A percentile compares a stretch with the other conserved stretches of the same genome.
phyloP scores from a whole-genome alignment of 192 early-diverging fungal genomes.

The Coemansia sp. region DNA sequence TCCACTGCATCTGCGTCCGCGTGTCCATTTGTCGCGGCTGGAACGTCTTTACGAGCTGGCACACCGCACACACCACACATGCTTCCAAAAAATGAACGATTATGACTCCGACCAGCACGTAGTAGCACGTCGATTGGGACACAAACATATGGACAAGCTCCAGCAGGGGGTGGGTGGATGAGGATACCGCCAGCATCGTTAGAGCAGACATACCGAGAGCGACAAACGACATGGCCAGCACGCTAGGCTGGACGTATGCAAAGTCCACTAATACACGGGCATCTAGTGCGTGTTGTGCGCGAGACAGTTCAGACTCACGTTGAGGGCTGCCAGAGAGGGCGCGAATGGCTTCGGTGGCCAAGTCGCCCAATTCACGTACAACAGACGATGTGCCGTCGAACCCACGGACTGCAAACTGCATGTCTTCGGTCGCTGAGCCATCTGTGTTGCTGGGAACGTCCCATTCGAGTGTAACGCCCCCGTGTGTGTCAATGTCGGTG shows the following conservation, averaged over 20 bases:
- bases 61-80: conserved; percentile 29
- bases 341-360: conserved; percentile 30
- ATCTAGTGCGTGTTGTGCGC: conserved; percentile 22
- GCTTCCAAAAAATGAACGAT: conserved; percentile 27
- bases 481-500: conserved; percentile 25
- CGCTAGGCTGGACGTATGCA: conserved; percentile 18
- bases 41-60: conserved; percentile 45
- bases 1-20: conserved; percentile 39
- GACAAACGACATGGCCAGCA: conserved; percentile 14
- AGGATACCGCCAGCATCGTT: conserved; percentile 15
- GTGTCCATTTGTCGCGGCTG: conserved; percentile 47
- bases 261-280: conserved; percentile 25
- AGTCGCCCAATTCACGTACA: conserved; percentile 31
- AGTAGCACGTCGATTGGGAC: conserved; percentile 23
- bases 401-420: conserved; percentile 42
- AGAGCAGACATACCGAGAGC: conserved; percentile 3
- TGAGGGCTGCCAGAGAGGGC: conserved; percentile 13
- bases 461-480: conserved; percentile 37
- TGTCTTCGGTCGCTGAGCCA: conserved; percentile 20
- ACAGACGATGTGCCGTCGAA: conserved; percentile 20
- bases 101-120: conserved; percentile 17
- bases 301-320: conserved; percentile 12
- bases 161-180: conserved; percentile 21
- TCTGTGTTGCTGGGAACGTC: conserved; percentile 2
- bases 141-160: conserved; percentile 12